Conservation (phyloP, 2,329 filamentous ascomycete species). For the Aspergillus sp. region DNA sequence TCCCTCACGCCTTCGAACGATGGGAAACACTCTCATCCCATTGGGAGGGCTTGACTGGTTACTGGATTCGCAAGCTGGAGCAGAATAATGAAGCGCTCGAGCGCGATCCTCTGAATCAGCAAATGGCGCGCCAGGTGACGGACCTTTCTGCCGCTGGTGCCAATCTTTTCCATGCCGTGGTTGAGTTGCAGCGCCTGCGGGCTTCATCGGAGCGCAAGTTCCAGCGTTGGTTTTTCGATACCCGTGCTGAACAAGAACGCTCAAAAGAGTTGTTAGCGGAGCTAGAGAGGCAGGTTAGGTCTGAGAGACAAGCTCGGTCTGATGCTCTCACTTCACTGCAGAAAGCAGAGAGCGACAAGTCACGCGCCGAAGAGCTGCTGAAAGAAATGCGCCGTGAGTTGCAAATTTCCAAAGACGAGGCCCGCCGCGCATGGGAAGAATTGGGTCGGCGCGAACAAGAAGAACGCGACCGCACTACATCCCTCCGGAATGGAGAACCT, state of each 20-base stretch:
- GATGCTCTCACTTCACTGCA: slow-evolving; percentile 68
- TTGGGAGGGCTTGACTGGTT: slow-evolving; percentile 96
- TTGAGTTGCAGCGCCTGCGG: slow-evolving; percentile 88
- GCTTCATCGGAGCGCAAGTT: slow-evolving; percentile 97
- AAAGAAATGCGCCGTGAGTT: slow-evolving; percentile 90
- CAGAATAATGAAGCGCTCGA: slow-evolving; percentile 85
- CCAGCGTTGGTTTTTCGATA: slow-evolving; percentile 98
- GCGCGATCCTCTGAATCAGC: slow-evolving; percentile 78
- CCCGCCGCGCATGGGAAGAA: slow-evolving; percentile 94
- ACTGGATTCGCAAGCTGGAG: slow-evolving; percentile 93
- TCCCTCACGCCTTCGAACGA: slow-evolving; percentile 94
- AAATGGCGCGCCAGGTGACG: slow-evolving; percentile 90
- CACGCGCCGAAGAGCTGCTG: slow-evolving; percentile 73
- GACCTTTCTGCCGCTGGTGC: slow-evolving; percentile 96
- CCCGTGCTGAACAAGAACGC: slow-evolving; percentile 81
- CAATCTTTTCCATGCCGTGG: slow-evolving; percentile 95
- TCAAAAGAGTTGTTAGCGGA: slow-evolving; percentile 79
- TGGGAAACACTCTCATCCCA: slow-evolving; percentile 97
- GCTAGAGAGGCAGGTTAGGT: slow-evolving; percentile 72
- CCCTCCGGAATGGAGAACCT: slow-evolving; percentile 82
- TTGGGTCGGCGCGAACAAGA: slow-evolving; percentile 89
- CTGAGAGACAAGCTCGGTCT: slow-evolving; percentile 70
- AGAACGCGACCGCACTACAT: slow-evolving; percentile 81
- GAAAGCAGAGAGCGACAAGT: slow-evolving; percentile 68
- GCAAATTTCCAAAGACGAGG: slow-evolving; percentile 93